Evolutionary conservation across 192 early-diverging fungal species (phyloP), one percentile per base, ranked within the genome.

Genomic region (Gonapodya prolifera): DNA sequence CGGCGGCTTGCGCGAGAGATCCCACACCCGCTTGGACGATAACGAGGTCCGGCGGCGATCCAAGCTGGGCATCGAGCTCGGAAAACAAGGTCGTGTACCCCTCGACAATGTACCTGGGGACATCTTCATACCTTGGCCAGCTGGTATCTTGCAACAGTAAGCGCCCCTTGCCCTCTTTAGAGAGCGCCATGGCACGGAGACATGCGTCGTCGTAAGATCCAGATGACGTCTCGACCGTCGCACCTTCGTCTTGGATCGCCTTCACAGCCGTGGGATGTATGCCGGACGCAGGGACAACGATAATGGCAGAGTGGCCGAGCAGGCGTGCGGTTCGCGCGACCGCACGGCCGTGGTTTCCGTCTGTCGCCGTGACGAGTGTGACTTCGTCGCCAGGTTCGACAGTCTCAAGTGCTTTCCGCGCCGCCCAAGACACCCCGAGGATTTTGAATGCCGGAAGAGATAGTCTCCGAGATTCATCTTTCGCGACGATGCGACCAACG

Each of bases 291-390:
- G 45, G 45, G 8, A 61, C 45, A 13, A 73, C 18, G 71, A 73
- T 73, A 13, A 16, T 32, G 16, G 71, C 71, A 32, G 28, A 8
- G 31, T 32, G 32, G 16, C 71, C 71, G 8, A 73, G 32, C 2
- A 73, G 71, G 31, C 71, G 71, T 32, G 71, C 71, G 2, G 28
- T 32, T 13, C 71, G 32, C 8, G 71, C 71, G 31, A 73, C 71
- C 8, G 71, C 71, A 13, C 71, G 18, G 8, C 71, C 71, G 31
- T 73, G 71, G 71, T 73, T 73, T 73, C 71, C 71, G 31, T 73
- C 71, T 8, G 71, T 73, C 31, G 71, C 71, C 18, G 71, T 30
- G 18, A 32, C 29, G 32, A 73, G 8, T 18, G 71, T 73, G 28
- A 73, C 71, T 8, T 8, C 8, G 28, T 30, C 32, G 18, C 18